A percentile compares a stretch with the other conserved stretches of the same genome.
Evolutionary conservation across 2,329 filamentous ascomycete genomes (phyloP).

Genomic region (Monilinia aucupariae): DNA sequence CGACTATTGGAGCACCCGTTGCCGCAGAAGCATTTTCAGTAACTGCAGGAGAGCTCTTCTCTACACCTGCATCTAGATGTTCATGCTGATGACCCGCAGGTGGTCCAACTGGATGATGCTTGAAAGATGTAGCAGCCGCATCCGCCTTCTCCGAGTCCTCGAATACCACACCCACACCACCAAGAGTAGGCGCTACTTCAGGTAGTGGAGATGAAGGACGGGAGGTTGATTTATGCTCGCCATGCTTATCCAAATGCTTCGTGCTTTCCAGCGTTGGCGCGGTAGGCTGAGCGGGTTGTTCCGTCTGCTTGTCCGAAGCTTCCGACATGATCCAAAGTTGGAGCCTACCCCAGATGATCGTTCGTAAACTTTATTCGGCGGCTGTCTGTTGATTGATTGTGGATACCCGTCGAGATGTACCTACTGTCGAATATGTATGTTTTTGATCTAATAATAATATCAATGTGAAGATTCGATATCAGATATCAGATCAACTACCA

Average conservation of each 20-base stretch:
- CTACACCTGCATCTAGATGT: neutral
- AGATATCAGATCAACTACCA: too few relatives aligned
- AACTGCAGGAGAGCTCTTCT: constrained; percentile 1
- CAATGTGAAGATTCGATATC: too few relatives aligned
- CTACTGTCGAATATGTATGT: neutral
- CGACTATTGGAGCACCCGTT: neutral
- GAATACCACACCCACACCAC: neutral
- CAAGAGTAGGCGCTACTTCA: neutral
- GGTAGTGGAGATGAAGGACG: neutral
- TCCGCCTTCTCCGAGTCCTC: neutral
- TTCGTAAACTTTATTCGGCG: constrained; percentile 2
- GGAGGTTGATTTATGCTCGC: constrained; percentile 5
- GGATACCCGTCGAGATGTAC: neutral
- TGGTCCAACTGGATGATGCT: neutral
- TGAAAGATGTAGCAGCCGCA: neutral
- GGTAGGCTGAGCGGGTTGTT: constrained; percentile 13
- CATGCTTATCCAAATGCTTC: neutral
- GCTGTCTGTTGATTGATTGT: neutral
- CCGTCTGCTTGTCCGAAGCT: constrained; percentile 10
- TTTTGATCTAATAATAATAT: too few relatives aligned
- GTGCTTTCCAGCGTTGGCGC: constrained; percentile 1
- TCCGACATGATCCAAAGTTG: constrained; percentile 22
- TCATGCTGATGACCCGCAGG: neutral
- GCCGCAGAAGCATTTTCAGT: neutral
- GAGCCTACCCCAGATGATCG: constrained; percentile 3